Conservation (phyloP, 495 filamentous ascomycete genomes). For the Aspergillus cavernicola region DNA sequence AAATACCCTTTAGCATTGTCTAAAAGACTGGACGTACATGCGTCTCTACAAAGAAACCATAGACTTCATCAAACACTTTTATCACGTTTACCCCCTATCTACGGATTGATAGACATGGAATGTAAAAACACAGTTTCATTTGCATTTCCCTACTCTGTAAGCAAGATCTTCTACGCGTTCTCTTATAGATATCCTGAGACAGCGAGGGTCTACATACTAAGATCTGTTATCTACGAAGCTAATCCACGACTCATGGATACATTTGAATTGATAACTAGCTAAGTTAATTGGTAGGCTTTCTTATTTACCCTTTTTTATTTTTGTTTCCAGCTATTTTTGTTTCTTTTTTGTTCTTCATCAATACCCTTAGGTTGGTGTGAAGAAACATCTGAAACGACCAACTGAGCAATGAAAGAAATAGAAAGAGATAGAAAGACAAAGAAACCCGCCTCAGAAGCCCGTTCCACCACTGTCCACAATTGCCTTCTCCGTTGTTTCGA, state of each 20-base stretch:
- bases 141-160: too few species aligned
- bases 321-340: not conserved
- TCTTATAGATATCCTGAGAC: too few species aligned
- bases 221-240: not conserved
- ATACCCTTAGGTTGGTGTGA: not conserved
- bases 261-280: not conserved
- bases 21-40: too few species aligned
- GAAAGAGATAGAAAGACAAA: constrained; percentile 1
- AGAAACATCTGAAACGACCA: not conserved
- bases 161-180: too few species aligned
- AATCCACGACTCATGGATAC: not conserved
- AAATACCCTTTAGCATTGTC: too few species aligned
- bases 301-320: not conserved
- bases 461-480: not conserved
- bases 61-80: too few species aligned
- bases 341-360: not conserved
- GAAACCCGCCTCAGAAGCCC: not conserved
- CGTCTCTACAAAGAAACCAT: too few species aligned
- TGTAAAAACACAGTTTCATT: too few species aligned
- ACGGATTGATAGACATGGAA: too few species aligned
- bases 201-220: too few species aligned
- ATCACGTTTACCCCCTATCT: too few species aligned
- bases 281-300: not conserved
- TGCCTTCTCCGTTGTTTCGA: not conserved
- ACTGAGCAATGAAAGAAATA: not conserved